A percentile compares a stretch with the other conserved stretches of the same genome.
These are phyloP conservation scores for Colletotrichum sp. DNA, from an alignment of 2,329 filamentous ascomycete genomes.

Conservation along the genomic window DNA sequence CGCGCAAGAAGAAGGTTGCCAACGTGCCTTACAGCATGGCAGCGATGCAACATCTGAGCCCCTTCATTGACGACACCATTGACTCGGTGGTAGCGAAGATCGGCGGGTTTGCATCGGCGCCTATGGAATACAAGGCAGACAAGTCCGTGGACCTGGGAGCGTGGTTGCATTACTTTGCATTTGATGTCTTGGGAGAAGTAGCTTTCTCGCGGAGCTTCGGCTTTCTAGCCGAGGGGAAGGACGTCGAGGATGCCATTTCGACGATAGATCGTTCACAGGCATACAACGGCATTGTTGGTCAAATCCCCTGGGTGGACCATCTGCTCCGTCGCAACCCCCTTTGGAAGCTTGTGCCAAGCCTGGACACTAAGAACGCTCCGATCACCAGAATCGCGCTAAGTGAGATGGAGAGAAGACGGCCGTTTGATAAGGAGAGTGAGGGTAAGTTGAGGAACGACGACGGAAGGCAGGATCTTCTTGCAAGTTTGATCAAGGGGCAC, in stretches of 20 bases:
- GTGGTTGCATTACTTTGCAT: constrained; percentile 41
- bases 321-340: constrained; percentile 55
- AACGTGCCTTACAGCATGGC: constrained; percentile 58
- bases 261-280: constrained; percentile 56
- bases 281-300: constrained; percentile 57
- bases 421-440: constrained; percentile 50
- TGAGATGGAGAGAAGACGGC: constrained; percentile 50
- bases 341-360: constrained; percentile 36
- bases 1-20: constrained; percentile 57
- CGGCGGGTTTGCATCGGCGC: constrained; percentile 34
- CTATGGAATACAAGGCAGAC: not conserved
- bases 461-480: constrained; percentile 54
- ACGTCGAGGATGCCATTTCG: constrained; percentile 43
- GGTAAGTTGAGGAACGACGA: constrained; percentile 42
- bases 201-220: constrained; percentile 57
- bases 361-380: constrained; percentile 48
- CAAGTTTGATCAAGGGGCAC: constrained; percentile 56
- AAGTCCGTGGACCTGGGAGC: constrained; percentile 47
- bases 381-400: constrained; percentile 57
- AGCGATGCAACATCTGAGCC: constrained; percentile 54
- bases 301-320: constrained; percentile 53
- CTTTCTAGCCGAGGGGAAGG: constrained; percentile 52
- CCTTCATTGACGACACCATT: constrained; percentile 57
- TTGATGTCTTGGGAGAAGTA: constrained; percentile 55
- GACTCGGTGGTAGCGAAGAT: constrained; percentile 48